These are phyloP conservation scores for Vitis rotundifolia DNA, from an alignment of 164 flowering plant genomes.

Conservation along the genomic window DNA sequence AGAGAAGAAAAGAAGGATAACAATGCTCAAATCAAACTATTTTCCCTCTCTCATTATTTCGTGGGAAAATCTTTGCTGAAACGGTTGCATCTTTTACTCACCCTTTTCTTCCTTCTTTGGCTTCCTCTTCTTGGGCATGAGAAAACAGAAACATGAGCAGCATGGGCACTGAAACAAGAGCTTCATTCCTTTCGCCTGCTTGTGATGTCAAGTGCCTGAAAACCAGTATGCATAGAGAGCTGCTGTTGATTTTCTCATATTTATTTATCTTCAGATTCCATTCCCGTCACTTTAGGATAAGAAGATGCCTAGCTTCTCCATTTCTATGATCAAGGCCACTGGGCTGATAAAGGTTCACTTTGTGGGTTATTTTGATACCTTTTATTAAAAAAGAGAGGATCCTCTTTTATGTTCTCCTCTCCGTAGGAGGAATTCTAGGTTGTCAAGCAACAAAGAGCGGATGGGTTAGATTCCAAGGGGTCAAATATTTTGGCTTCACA, in stretches of 20 bases:
- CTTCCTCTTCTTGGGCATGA: conserved; percentile 36
- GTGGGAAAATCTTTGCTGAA: neutral
- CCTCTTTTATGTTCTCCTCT: neutral
- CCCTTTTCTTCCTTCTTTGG: conserved; percentile 29
- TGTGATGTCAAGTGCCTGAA: conserved; percentile 3
- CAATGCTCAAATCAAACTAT: neutral
- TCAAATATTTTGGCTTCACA: too few relatives aligned
- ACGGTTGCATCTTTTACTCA: conserved; percentile 6
- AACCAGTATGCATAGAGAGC: conserved; percentile 9
- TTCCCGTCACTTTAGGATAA: conserved; percentile 15
- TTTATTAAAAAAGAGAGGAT: too few relatives aligned
- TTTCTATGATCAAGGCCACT: neutral
- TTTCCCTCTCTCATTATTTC: neutral
- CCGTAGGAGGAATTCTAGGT: neutral
- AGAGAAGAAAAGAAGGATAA: neutral
- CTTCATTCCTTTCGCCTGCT: conserved; percentile 25
- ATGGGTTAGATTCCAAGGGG: neutral
- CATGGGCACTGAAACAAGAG: conserved; percentile 41
- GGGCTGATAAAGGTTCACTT: conserved; percentile 2
- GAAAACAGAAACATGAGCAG: conserved; percentile 54
- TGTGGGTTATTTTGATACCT: neutral
- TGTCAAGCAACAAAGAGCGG: neutral
- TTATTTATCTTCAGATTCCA: conserved; percentile 16
- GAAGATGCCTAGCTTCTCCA: conserved; percentile 22
- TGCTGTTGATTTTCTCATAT: neutral